Evolutionary conservation across 2,329 filamentous ascomycete species (phyloP), one percentile per base, ranked within the genome.

Genomic region (Pestalotiopsis fici): DNA sequence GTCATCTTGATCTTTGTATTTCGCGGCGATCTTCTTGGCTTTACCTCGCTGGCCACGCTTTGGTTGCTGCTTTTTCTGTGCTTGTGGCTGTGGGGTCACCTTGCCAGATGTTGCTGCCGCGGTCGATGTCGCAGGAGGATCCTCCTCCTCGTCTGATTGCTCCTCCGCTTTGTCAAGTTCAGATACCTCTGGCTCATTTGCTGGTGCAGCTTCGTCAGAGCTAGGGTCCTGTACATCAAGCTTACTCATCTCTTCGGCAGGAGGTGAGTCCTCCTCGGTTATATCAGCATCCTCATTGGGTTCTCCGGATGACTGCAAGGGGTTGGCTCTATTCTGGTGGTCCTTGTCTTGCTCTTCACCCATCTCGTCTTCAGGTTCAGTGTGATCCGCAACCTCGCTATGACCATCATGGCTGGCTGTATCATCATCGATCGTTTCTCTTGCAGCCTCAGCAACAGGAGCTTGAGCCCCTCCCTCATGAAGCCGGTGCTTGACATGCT

Each of bases 1-100:
- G 66, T 97, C 94, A 73, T 98, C 95, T 83, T 98, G 96, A 73
- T 97, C 85, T 59, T 92, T 95, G 81, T 99, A 99, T 78, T 97
- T 98, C 67, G 88, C 84, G 3, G 93, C 93, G 2, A 93, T 90
- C 78, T 96, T 97, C 83, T 97, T 97, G 56, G 91, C 90, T 77
- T 97, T 97, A 68, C 87, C 87, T 67, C 88, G 90, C 78, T 97
- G 94, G 35, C 94, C 94, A 67, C 95, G 90, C 76, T 90, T 92
- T 37, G 79, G 74, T 67, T 78, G 84, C 43, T 77, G 73, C 75
- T 84, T 88, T 78, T 83, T 85, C 76, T 67, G 65, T 79, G 71
- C 68, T 79, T 64, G 73, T 31, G 69, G 73, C 65, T 62, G 78
- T 64, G 64, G 75, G 65, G 63, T 74, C n/a, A 66, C 71, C 66